These are phyloP conservation scores for Boletus pseudo-olivaceus DNA, from an alignment of 768 basidiomycete genomes.

Conservation along the genomic window DNA sequence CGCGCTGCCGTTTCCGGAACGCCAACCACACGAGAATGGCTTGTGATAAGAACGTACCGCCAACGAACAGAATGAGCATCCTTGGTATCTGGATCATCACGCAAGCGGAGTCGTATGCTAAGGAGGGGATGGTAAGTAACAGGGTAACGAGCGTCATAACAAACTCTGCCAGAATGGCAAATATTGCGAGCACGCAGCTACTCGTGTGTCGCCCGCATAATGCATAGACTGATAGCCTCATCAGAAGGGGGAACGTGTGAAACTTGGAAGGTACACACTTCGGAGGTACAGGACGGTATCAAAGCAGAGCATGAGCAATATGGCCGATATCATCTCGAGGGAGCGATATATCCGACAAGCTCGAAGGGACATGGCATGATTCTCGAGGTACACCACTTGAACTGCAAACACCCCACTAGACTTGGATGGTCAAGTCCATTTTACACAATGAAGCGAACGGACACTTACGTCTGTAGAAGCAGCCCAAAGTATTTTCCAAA, in stretches of 20 bases:
- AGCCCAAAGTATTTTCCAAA: conserved; percentile 21
- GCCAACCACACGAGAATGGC: conserved; percentile 18
- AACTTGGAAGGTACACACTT: conserved; percentile 10
- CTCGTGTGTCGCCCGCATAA: conserved; percentile 6
- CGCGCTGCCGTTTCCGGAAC: conserved; percentile 10
- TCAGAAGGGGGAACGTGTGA: neutral
- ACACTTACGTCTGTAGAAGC: conserved; percentile 14
- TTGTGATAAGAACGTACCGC: conserved; percentile 12
- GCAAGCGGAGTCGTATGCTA: conserved; percentile 16
- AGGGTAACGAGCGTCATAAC: neutral
- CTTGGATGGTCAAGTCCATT: neutral
- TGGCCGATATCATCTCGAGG: conserved; percentile 10
- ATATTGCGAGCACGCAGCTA: neutral
- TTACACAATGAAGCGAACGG: neutral
- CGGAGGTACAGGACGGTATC: conserved; percentile 21
- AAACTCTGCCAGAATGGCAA: conserved; percentile 12
- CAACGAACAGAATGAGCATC: conserved; percentile 2
- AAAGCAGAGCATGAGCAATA: conserved; percentile 14
- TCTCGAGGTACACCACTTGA: conserved; percentile 2
- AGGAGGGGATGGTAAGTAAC: neutral
- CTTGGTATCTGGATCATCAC: neutral
- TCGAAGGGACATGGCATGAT: neutral
- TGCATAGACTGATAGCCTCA: conserved; percentile 15
- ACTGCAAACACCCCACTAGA: conserved; percentile 7
- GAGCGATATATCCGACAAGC: conserved; percentile 13